Conservation (phyloP, 148 eudicot genomes). For the Simmondsia chinensis region DNA sequence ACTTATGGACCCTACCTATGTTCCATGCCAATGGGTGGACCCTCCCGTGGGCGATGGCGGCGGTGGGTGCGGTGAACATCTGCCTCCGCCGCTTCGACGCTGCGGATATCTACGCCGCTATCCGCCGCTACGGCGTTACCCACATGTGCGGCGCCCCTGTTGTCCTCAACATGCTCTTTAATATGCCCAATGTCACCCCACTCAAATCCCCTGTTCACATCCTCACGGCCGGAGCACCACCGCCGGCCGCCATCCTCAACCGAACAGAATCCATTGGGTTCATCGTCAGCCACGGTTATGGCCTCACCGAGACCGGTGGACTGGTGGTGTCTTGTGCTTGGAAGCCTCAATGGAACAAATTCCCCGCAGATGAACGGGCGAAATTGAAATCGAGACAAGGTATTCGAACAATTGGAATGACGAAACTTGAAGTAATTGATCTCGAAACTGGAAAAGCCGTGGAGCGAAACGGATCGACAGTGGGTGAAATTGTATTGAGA, state of each 20-base stretch:
- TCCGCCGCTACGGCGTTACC: slow-evolving; percentile 8
- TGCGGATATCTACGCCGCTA: background rate
- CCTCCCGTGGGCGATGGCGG: slow-evolving; percentile 15
- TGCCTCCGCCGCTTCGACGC: slow-evolving; percentile 15
- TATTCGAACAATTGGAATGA: slow-evolving; percentile 8
- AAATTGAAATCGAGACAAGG: slow-evolving; percentile 22
- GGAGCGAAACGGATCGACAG: slow-evolving; percentile 10
- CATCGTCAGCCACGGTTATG: slow-evolving; percentile 11
- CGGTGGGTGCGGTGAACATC: slow-evolving; percentile 12
- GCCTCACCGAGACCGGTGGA: slow-evolving; percentile 16
- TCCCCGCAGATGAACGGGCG: slow-evolving; percentile 13
- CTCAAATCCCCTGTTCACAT: slow-evolving; percentile 1
- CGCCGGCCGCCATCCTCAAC: slow-evolving; percentile 11
- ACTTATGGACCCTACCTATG: slow-evolving; percentile 25
- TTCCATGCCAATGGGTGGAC: slow-evolving; percentile 21
- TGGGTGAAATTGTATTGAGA: slow-evolving; percentile 14
- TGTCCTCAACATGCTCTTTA: background rate
- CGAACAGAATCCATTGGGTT: slow-evolving; percentile 14
- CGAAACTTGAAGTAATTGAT: slow-evolving; percentile 15
- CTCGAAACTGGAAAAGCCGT: slow-evolving; percentile 10
- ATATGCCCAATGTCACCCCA: background rate
- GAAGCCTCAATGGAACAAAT: slow-evolving; percentile 14
- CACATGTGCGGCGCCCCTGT: slow-evolving; percentile 21
- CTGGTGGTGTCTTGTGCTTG: slow-evolving; percentile 15
- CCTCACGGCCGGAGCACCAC: slow-evolving; percentile 14